Evolutionary conservation across 805 yeast genomes (phyloP).

Genomic region (Saturnispora dispora): DNA sequence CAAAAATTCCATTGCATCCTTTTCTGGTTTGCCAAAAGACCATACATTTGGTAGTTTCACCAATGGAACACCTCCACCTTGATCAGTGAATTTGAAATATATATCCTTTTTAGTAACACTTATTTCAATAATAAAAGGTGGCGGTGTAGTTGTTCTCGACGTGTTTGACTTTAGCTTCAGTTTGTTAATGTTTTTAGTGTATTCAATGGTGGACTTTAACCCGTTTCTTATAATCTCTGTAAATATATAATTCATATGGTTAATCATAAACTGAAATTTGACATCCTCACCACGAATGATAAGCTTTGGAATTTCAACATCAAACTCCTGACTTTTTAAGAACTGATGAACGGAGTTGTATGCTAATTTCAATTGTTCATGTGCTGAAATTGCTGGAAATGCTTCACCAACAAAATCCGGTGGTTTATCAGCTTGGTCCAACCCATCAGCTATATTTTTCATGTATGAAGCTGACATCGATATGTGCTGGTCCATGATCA

Average conservation of each 20-base stretch:
- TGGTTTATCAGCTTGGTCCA: constrained; percentile 42
- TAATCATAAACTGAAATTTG: constrained; percentile 72
- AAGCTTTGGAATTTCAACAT: constrained; percentile 59
- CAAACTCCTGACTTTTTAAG: constrained; percentile 45
- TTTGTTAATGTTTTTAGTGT: constrained; percentile 26
- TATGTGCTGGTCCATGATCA: constrained; percentile 85
- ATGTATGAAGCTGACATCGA: constrained; percentile 62
- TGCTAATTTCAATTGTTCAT: constrained; percentile 52
- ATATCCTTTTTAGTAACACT: constrained; percentile 58
- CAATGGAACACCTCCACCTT: constrained; percentile 77
- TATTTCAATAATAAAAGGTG: constrained; percentile 72
- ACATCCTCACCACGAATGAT: constrained; percentile 69
- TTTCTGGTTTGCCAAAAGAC: constrained; percentile 76
- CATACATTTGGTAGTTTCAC: constrained; percentile 58
- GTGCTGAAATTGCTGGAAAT: constrained; percentile 68
- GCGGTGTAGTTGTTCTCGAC: constrained; percentile 31
- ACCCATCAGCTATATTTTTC: constrained; percentile 16
- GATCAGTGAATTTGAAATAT: constrained; percentile 73
- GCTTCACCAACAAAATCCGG: constrained; percentile 66
- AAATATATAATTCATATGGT: constrained; percentile 77
- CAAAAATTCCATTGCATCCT: constrained; percentile 47
- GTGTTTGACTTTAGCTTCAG: constrained; percentile 11
- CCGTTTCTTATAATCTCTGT: constrained; percentile 86
- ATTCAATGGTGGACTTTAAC: constrained; percentile 66
- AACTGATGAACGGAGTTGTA: constrained; percentile 41